phyloP scores from a whole-genome alignment of 1,139 yeast species.

The Kodamaea sp. region DNA sequence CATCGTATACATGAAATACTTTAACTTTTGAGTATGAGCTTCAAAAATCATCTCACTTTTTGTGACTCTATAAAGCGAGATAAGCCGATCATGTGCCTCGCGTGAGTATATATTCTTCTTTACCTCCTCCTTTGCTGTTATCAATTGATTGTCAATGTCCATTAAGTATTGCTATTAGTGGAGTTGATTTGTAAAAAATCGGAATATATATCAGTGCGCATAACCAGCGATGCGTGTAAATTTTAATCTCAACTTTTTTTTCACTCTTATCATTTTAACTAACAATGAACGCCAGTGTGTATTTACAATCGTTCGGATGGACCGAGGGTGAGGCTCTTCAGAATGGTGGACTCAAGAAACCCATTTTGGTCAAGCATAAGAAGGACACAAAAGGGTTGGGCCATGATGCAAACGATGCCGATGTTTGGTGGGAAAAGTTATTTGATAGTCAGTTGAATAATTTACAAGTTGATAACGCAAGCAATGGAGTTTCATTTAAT shows the following conservation, averaged over 20 bases:
- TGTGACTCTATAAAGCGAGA: conserved; percentile 13
- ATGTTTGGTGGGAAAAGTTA: conserved; percentile 95
- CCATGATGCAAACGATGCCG: conserved; percentile 63
- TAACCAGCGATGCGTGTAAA: background rate
- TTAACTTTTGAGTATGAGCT: conserved; percentile 20
- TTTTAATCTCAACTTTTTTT: background rate
- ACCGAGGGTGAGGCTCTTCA: conserved; percentile 80
- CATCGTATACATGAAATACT: conserved; percentile 18
- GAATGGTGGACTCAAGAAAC: conserved; percentile 77
- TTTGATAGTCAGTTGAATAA: conserved; percentile 90
- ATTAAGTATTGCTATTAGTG: background rate
- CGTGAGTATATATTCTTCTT: conserved; percentile 14
- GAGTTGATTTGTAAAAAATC: no score
- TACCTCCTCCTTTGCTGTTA: conserved; percentile 5
- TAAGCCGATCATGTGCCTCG: conserved; percentile 20
- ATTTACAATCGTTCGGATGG: conserved; percentile 85
- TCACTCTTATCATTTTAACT: conserved; percentile 1
- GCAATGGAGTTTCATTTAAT: conserved; percentile 28
- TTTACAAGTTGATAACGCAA: conserved; percentile 52
- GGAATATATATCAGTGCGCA: background rate
- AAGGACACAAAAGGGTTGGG: conserved; percentile 89
- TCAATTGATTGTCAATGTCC: background rate
- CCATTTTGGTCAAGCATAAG: conserved; percentile 85
- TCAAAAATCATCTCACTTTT: conserved; percentile 11
- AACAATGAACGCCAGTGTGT: conserved; percentile 69